phyloP scores from a whole-genome alignment of 306 rosid species.

The Castanospermum australe region DNA sequence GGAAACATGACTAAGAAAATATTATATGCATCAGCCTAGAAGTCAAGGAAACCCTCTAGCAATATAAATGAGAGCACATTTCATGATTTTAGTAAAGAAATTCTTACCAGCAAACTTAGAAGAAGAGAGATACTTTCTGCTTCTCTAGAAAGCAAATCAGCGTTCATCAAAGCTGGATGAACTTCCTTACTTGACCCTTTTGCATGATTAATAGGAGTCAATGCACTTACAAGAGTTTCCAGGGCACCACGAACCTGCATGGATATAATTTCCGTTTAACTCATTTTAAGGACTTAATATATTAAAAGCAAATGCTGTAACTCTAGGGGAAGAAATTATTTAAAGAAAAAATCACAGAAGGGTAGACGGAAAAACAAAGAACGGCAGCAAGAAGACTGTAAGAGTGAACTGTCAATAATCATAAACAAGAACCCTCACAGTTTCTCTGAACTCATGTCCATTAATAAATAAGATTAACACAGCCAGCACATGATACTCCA shows the following conservation, averaged over 20 bases:
- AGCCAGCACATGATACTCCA: background rate
- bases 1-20: conserved; percentile 2
- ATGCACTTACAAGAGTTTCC: conserved; percentile 86
- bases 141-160: conserved; percentile 90
- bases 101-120: conserved; percentile 83
- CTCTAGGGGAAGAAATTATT: background rate
- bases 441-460: conserved; percentile 4
- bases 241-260: conserved; percentile 88
- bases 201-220: conserved; percentile 76
- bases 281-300: conserved; percentile 4
- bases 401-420: background rate
- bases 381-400: conserved; percentile 3
- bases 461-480: background rate
- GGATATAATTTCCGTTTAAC: conserved; percentile 20
- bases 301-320: conserved; percentile 1
- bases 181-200: conserved; percentile 74
- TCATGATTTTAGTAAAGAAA: conserved; percentile 20
- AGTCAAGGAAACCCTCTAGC: conserved; percentile 5
- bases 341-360: background rate
- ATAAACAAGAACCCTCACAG: conserved; percentile 8
- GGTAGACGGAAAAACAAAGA: background rate
- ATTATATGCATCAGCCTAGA: conserved; percentile 21
- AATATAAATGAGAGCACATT: background rate
- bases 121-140: conserved; percentile 85
- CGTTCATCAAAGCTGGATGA: conserved; percentile 81